Conservation (phyloP, 345 rosid species). For the Kernera saxatilis region DNA sequence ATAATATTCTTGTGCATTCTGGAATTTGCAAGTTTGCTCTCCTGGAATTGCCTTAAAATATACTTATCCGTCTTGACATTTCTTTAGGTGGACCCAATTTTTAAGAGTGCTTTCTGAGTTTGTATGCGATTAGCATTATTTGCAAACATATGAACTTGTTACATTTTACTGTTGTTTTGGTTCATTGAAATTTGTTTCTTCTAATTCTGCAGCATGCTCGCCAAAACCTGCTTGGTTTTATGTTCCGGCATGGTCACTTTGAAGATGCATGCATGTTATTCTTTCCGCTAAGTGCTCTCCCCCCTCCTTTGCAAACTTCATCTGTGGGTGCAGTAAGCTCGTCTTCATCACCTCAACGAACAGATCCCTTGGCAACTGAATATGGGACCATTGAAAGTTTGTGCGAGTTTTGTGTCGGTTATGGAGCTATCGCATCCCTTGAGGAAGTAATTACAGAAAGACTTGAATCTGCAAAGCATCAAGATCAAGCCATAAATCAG, state of each 20-base stretch:
- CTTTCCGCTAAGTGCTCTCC: conserved; percentile 72
- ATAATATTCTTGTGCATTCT: conserved; percentile 6
- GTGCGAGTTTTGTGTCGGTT: conserved; percentile 72
- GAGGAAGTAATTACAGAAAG: conserved; percentile 76
- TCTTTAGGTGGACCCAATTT: not conserved
- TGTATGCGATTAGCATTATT: conserved; percentile 6
- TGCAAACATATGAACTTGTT: not conserved
- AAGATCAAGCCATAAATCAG: conserved; percentile 56
- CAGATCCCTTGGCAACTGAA: conserved; percentile 84
- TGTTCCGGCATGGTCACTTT: conserved; percentile 87
- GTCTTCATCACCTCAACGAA: conserved; percentile 83
- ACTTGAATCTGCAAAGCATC: conserved; percentile 52
- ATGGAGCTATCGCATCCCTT: conserved; percentile 76
- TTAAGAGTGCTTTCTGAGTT: not conserved
- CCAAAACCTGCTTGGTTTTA: conserved; percentile 75
- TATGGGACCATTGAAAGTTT: conserved; percentile 88
- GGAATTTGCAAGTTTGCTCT: not conserved
- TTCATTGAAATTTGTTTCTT: conserved; percentile 3
- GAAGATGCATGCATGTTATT: conserved; percentile 77
- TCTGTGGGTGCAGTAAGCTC: conserved; percentile 49
- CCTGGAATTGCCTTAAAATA: not conserved
- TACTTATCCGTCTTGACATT: not conserved
- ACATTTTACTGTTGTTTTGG: not conserved
- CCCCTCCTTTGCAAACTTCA: conserved; percentile 68
- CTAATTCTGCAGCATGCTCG: conserved; percentile 74